Evolutionary conservation across 2,329 filamentous ascomycete genomes (phyloP).

Genomic region (Didymella lethalis): DNA sequence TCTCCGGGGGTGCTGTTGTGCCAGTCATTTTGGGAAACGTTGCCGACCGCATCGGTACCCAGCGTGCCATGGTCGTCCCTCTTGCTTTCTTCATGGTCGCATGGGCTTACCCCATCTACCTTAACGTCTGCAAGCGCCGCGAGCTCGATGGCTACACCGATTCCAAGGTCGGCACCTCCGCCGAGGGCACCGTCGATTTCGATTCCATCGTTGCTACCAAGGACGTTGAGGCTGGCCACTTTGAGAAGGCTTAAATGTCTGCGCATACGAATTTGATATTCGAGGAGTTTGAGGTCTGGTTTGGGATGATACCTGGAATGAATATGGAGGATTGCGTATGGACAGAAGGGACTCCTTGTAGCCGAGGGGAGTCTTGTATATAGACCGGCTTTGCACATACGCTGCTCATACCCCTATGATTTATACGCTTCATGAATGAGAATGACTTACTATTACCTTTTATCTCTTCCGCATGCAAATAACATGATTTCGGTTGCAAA

Average conservation of each 20-base stretch:
- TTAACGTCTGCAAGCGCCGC: constrained; percentile 45
- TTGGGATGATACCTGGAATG: constrained; percentile 18
- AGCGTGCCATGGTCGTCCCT: constrained; percentile 49
- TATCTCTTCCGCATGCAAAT: too few species aligned
- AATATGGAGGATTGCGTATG: constrained; percentile 8
- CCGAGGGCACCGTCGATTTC: constrained; percentile 33
- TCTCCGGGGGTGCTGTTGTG: constrained; percentile 49
- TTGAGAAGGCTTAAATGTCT: constrained; percentile 25
- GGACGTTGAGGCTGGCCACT: constrained; percentile 34
- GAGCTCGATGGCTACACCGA: constrained; percentile 49
- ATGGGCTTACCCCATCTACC: constrained; percentile 49
- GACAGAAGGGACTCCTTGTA: constrained; percentile 6
- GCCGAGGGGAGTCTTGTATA: constrained; percentile 17
- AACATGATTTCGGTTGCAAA: too few species aligned
- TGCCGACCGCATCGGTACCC: constrained; percentile 43
- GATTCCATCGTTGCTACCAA: constrained; percentile 38
- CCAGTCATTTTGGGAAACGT: constrained; percentile 49
- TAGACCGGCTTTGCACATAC: constrained; percentile 24
- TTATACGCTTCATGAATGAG: constrained; percentile 17
- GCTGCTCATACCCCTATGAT: constrained; percentile 20
- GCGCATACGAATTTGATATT: not conserved
- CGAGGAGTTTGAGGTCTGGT: constrained; percentile 8
- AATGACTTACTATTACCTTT: not conserved
- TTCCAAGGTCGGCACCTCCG: constrained; percentile 38
- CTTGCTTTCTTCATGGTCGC: constrained; percentile 45